Evolutionary conservation across 2,329 filamentous ascomycete genomes (phyloP).

Genomic region (Colletotrichum higginsianum): DNA sequence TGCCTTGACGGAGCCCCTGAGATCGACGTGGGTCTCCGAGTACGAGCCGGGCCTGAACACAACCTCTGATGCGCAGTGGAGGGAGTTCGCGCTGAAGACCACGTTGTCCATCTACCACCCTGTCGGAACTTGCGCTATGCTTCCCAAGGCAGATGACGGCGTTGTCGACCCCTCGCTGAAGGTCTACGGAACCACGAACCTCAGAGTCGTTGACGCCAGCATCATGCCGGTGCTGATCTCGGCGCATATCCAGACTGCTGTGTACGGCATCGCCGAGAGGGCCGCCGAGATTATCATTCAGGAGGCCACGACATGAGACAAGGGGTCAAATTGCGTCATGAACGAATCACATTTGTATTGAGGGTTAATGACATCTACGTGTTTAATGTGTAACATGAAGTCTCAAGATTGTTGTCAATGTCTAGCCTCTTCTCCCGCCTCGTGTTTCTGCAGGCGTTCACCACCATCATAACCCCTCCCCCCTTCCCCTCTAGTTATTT

Average conservation of each 20-base stretch:
- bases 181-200: constrained; percentile 63
- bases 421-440: background rate
- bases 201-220: constrained; percentile 65
- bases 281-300: constrained; percentile 50
- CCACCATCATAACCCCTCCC: background rate
- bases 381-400: background rate
- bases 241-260: constrained; percentile 65
- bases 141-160: constrained; percentile 55
- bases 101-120: constrained; percentile 52
- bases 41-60: constrained; percentile 31
- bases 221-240: constrained; percentile 64
- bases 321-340: no score
- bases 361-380: background rate
- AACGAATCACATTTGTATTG: background rate
- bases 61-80: constrained; percentile 31
- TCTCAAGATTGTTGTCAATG: no score
- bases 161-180: constrained; percentile 57
- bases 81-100: constrained; percentile 27
- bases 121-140: constrained; percentile 57
- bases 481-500: no score
- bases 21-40: constrained; percentile 31
- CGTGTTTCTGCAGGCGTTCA: background rate
- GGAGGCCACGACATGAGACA: constrained; percentile 12
- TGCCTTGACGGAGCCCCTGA: constrained; percentile 32
- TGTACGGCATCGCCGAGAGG: constrained; percentile 68